Evolutionary conservation across 2,329 filamentous ascomycete species (phyloP).

Genomic region (Monosporascus sp.): DNA sequence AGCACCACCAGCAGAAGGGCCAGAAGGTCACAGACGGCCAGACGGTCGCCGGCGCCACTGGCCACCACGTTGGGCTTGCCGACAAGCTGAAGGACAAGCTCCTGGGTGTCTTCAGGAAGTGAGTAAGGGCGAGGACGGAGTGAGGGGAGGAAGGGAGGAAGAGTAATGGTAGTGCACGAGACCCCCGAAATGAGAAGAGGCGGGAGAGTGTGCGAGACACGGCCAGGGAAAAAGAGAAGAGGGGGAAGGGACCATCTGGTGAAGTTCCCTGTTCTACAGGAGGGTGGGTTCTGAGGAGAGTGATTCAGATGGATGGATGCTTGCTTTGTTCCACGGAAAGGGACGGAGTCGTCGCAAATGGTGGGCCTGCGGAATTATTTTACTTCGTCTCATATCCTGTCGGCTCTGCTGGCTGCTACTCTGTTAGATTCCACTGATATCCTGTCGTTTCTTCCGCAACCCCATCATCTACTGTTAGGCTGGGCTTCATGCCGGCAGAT

Average conservation of each 20-base stretch:
- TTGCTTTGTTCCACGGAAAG: background rate
- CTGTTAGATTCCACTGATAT: slow-evolving; percentile 12
- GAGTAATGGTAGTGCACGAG: background rate
- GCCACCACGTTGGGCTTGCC: slow-evolving; percentile 38
- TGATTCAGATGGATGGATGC: background rate
- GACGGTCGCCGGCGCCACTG: slow-evolving; percentile 20
- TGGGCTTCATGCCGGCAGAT: background rate
- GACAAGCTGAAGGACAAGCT: slow-evolving; percentile 56
- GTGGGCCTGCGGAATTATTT: background rate
- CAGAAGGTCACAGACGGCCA: slow-evolving; percentile 22
- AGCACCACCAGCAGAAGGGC: slow-evolving; percentile 15
- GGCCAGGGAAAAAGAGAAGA: too few species aligned
- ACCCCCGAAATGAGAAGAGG: background rate
- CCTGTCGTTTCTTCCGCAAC: background rate
- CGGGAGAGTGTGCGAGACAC: background rate
- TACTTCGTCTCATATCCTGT: slow-evolving; percentile 8
- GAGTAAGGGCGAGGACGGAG: background rate
- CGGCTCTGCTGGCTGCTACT: slow-evolving; percentile 5
- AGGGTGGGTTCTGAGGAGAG: too few species aligned
- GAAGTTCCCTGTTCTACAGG: too few species aligned
- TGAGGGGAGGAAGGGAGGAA: background rate
- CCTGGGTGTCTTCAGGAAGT: slow-evolving; percentile 46
- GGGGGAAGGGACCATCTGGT: background rate
- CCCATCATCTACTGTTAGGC: background rate
- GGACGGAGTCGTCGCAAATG: background rate